Percentiles rank a stretch among this genome's conserved stretches.
phyloP scores from a whole-genome alignment of 2,329 filamentous ascomycete genomes.

The Gnomoniopsis smithogilvyi region DNA sequence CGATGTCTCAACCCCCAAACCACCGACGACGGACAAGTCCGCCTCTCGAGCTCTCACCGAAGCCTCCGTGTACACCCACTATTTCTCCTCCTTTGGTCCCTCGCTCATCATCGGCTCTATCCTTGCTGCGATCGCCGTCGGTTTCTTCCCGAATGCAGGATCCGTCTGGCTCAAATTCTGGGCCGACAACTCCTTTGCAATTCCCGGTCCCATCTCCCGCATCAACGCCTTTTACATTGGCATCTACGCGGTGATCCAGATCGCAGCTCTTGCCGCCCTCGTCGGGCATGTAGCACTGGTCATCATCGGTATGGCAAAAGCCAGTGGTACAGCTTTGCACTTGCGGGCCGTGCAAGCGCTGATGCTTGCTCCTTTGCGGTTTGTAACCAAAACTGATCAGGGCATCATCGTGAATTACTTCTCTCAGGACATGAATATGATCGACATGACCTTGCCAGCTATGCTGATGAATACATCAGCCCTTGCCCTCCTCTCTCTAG shows the following conservation, averaged over 20 bases:
- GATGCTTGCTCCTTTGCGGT: conserved; percentile 28
- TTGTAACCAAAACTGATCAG: conserved; percentile 23
- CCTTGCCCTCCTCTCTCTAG: conserved; percentile 24
- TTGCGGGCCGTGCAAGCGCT: conserved; percentile 28
- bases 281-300: conserved; percentile 21
- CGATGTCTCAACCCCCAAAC: neutral
- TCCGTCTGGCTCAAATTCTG: conserved; percentile 19
- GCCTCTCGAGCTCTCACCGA: neutral
- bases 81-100: conserved; percentile 5
- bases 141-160: conserved; percentile 4
- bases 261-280: conserved; percentile 18
- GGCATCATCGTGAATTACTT: conserved; percentile 26
- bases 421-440: conserved; percentile 24
- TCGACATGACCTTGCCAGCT: conserved; percentile 21
- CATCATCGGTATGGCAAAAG: conserved; percentile 21
- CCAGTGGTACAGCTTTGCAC: conserved; percentile 26
- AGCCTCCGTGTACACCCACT: conserved; percentile 8
- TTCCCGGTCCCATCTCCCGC: conserved; percentile 6
- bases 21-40: neutral
- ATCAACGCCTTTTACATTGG: conserved; percentile 28
- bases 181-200: conserved; percentile 16
- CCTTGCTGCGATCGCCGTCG: neutral
- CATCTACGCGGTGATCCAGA: conserved; percentile 26
- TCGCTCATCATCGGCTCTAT: conserved; percentile 4
- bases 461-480: conserved; percentile 20